Evolutionary conservation across 768 basidiomycete genomes (phyloP).

Genomic region (Lepiota venenata): DNA sequence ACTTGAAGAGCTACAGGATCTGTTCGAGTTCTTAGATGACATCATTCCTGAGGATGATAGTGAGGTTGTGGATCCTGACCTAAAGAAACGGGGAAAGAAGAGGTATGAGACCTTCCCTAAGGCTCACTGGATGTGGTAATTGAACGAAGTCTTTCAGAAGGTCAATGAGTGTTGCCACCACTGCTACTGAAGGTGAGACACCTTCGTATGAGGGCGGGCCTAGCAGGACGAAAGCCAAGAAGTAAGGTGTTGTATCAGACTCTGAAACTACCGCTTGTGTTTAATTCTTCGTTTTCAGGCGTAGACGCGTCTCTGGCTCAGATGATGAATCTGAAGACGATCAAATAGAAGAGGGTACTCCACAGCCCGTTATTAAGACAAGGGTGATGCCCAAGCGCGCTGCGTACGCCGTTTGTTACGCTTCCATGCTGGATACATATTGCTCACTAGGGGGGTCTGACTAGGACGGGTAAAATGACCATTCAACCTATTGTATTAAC

Average conservation of each 20-base stretch:
- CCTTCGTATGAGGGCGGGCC: slow-evolving; percentile 28
- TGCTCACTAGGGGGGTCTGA: not conserved
- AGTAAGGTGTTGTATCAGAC: slow-evolving; percentile 13
- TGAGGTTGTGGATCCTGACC: slow-evolving; percentile 41
- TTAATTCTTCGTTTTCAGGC: slow-evolving; percentile 30
- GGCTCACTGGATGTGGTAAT: not conserved
- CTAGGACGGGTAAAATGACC: slow-evolving; percentile 38
- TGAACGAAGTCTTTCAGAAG: slow-evolving; percentile 34
- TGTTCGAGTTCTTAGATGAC: slow-evolving; percentile 72
- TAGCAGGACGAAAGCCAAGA: slow-evolving; percentile 37
- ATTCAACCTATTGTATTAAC: slow-evolving; percentile 31
- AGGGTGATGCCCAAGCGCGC: slow-evolving; percentile 54
- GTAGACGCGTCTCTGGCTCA: slow-evolving; percentile 51
- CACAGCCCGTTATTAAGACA: slow-evolving; percentile 39
- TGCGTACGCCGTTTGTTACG: slow-evolving; percentile 40
- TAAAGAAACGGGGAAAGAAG: slow-evolving; percentile 47
- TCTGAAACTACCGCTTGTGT: not conserved
- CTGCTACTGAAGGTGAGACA: slow-evolving; percentile 34
- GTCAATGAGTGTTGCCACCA: slow-evolving; percentile 54
- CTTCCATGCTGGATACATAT: not conserved
- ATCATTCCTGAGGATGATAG: slow-evolving; percentile 68
- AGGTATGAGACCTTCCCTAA: slow-evolving; percentile 21
- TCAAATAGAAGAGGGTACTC: slow-evolving; percentile 25
- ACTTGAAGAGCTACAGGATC: slow-evolving; percentile 54
- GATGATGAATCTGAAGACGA: slow-evolving; percentile 44